Percentiles rank a stretch among this genome's conserved stretches.
Evolutionary conservation across 768 basidiomycete species (phyloP).

Genomic region (Mycena kentingensis): DNA sequence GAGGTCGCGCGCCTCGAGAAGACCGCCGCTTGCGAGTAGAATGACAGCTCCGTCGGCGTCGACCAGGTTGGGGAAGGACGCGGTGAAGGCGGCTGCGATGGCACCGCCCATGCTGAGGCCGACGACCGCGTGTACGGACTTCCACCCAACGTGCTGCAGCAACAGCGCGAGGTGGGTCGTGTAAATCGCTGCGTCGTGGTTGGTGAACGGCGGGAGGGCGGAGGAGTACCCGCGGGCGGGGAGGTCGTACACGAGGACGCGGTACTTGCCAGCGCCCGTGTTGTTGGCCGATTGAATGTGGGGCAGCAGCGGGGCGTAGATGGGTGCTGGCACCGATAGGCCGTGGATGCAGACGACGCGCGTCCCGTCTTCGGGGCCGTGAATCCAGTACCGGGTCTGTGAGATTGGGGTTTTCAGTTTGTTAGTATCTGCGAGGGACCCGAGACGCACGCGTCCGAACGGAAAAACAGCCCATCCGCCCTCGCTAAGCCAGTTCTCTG

Average conservation of each 20-base stretch:
- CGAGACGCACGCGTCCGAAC: conserved; percentile 55
- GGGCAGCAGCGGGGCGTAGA: conserved; percentile 78
- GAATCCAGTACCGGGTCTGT: conserved; percentile 75
- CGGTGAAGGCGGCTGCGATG: conserved; percentile 69
- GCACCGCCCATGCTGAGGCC: conserved; percentile 85
- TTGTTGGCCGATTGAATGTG: conserved; percentile 41
- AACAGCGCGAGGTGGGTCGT: conserved; percentile 81
- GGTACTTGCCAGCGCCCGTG: conserved; percentile 59
- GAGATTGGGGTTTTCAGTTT: conserved; percentile 3
- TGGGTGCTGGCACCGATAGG: conserved; percentile 71
- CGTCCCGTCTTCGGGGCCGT: conserved; percentile 68
- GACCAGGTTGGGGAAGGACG: conserved; percentile 72
- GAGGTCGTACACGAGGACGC: conserved; percentile 77
- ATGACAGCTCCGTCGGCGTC: conserved; percentile 62
- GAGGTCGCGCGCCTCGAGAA: conserved; percentile 70
- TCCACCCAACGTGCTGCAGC: conserved; percentile 78
- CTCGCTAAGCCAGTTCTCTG: conserved; percentile 65
- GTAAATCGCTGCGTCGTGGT: conserved; percentile 65
- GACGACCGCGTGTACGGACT: conserved; percentile 55
- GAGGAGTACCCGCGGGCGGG: conserved; percentile 85
- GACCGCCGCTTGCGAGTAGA: conserved; percentile 69
- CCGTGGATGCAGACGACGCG: conserved; percentile 80
- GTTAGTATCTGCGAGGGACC: neutral
- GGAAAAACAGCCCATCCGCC: conserved; percentile 69
- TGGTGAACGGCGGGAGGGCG: conserved; percentile 57